phyloP scores from a whole-genome alignment of 768 basidiomycete genomes.

The Myochromella boudieri region DNA sequence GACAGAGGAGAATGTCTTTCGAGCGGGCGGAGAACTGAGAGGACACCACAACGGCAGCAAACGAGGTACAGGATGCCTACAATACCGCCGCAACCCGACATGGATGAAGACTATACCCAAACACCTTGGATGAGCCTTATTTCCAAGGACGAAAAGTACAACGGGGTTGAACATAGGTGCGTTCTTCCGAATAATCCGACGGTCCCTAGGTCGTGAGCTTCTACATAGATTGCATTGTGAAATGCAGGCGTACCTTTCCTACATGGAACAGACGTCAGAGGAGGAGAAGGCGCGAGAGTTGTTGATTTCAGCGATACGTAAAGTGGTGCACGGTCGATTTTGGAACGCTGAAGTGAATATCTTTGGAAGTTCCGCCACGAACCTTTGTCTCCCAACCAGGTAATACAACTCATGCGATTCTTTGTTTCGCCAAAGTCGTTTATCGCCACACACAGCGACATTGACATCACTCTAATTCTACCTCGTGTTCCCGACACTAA shows the following conservation, averaged over 20 bases:
- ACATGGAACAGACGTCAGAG: slow-evolving; percentile 50
- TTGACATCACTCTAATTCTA: slow-evolving; percentile 27
- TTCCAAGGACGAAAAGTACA: slow-evolving; percentile 12
- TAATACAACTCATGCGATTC: slow-evolving; percentile 26
- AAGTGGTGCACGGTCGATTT: slow-evolving; percentile 45
- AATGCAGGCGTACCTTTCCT: slow-evolving; percentile 55
- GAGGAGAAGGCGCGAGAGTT: slow-evolving; percentile 48
- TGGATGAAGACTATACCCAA: slow-evolving; percentile 4
- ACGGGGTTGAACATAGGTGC: slow-evolving; percentile 29
- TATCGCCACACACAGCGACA: slow-evolving; percentile 31
- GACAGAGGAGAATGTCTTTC: not conserved
- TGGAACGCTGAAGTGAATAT: slow-evolving; percentile 45
- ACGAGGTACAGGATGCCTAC: too few species aligned
- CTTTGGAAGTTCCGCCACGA: slow-evolving; percentile 64
- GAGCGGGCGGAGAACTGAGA: not conserved
- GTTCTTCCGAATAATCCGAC: not conserved
- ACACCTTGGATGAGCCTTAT: slow-evolving; percentile 20
- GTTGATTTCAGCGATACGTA: slow-evolving; percentile 46
- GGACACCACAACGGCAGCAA: too few species aligned
- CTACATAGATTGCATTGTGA: slow-evolving; percentile 58
- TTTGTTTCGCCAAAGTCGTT: not conserved
- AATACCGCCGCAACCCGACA: too few species aligned
- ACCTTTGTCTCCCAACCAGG: slow-evolving; percentile 63
- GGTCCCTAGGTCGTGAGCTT: not conserved
- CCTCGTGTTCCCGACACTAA: slow-evolving; percentile 31